These are phyloP conservation scores for Balamuthia mandrillaris DNA, from an alignment of 208 protist genomes.

Conservation along the genomic window DNA sequence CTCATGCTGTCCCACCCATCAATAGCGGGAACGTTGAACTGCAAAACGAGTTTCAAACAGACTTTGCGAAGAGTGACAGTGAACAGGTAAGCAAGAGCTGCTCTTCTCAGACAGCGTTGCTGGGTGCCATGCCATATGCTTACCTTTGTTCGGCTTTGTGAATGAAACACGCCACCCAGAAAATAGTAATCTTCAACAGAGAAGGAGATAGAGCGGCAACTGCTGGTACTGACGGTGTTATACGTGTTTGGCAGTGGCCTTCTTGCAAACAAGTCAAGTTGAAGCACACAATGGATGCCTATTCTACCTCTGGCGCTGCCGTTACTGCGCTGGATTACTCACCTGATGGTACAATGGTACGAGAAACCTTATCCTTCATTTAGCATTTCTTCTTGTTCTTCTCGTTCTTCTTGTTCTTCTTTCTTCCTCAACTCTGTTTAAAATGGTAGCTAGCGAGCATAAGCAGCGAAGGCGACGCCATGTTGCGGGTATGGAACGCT, in stretches of 20 bases:
- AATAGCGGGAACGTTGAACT: too few species aligned
- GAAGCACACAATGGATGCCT: background rate
- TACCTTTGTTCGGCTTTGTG: too few species aligned
- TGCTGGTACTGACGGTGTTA: conserved; percentile 11
- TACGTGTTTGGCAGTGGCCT: conserved; percentile 3
- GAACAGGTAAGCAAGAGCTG: too few species aligned
- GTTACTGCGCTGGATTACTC: conserved; percentile 14
- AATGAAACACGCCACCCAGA: too few species aligned
- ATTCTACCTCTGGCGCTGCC: background rate
- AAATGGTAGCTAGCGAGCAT: background rate
- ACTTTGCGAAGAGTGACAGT: too few species aligned
- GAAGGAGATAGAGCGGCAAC: background rate
- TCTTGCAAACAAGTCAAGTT: background rate
- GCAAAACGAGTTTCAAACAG: too few species aligned
- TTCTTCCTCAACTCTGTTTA: too few species aligned
- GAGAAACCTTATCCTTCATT: background rate
- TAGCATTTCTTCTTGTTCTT: background rate
- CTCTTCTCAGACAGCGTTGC: too few species aligned
- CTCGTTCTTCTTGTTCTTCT: too few species aligned
- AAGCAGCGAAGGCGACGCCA: background rate
- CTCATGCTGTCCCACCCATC: too few species aligned
- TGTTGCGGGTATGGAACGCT: background rate
- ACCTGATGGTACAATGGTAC: too few species aligned
- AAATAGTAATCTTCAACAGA: conserved; percentile 3
- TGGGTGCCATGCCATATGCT: too few species aligned